These are phyloP conservation scores for Trichoderma pleuroti DNA, from an alignment of 2,329 filamentous ascomycete genomes.

Conservation along the genomic window DNA sequence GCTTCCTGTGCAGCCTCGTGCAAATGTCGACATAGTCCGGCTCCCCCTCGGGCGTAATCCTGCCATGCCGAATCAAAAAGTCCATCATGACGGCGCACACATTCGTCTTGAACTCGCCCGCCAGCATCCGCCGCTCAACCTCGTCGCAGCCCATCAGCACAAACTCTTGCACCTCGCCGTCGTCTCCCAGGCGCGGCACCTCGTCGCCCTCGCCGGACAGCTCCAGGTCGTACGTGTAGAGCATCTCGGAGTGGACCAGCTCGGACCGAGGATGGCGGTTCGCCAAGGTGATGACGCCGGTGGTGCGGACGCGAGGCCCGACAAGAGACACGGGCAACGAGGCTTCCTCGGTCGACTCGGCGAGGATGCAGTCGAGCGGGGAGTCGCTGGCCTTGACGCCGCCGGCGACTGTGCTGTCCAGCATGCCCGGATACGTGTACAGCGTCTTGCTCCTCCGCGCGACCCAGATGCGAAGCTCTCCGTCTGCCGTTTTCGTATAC, in stretches of 20 bases:
- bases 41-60: conserved; percentile 70
- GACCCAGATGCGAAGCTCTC: conserved; percentile 65
- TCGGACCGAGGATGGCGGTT: conserved; percentile 29
- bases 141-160: conserved; percentile 59
- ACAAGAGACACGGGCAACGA: conserved; percentile 33
- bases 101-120: conserved; percentile 80
- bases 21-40: conserved; percentile 67
- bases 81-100: conserved; percentile 74
- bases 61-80: conserved; percentile 74
- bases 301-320: conserved; percentile 23
- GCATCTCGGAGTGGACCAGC: conserved; percentile 38
- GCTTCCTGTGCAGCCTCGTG: conserved; percentile 40
- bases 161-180: conserved; percentile 78
- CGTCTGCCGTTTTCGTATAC: conserved; percentile 43
- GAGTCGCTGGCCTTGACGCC: conserved; percentile 66
- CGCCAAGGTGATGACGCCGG: conserved; percentile 36
- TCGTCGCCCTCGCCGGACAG: conserved; percentile 51
- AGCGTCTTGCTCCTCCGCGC: conserved; percentile 63
- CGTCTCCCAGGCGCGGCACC: conserved; percentile 66
- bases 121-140: conserved; percentile 59
- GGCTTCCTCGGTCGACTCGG: conserved; percentile 73
- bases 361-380: conserved; percentile 64
- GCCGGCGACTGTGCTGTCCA: conserved; percentile 79
- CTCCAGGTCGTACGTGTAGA: conserved; percentile 74
- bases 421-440: conserved; percentile 68